A percentile compares a stretch with the other conserved stretches of the same genome.
These are phyloP conservation scores for Ophiognomonia clavigignenti-juglandacearum DNA, from an alignment of 2,329 filamentous ascomycete species.

Conservation along the genomic window DNA sequence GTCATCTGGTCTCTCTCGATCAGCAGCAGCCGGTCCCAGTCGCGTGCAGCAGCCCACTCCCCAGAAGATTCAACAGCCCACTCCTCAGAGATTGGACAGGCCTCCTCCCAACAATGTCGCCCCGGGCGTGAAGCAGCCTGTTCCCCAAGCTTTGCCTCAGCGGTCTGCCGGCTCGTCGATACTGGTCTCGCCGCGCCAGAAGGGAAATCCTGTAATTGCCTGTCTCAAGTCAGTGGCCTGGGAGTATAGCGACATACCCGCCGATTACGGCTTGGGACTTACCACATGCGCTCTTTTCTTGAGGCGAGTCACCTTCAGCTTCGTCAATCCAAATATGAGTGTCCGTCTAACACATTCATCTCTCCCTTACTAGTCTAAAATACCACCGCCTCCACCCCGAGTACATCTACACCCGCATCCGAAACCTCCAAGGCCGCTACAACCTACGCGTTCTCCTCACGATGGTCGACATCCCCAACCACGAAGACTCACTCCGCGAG, in stretches of 20 bases:
- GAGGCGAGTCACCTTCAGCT: slow-evolving; percentile 44
- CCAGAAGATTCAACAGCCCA: slow-evolving; percentile 42
- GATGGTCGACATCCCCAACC: slow-evolving; percentile 93
- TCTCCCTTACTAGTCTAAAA: slow-evolving; percentile 69
- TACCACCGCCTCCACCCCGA: slow-evolving; percentile 97
- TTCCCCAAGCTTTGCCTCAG: slow-evolving; percentile 75
- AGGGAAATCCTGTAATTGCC: slow-evolving; percentile 88
- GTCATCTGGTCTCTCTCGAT: slow-evolving; percentile 38
- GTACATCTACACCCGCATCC: slow-evolving; percentile 93
- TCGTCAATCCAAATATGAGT: no score
- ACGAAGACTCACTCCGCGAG: slow-evolving; percentile 84
- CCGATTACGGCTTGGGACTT: slow-evolving; percentile 82
- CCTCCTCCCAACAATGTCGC: slow-evolving; percentile 31
- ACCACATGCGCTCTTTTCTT: slow-evolving; percentile 92
- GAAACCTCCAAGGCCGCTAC: slow-evolving; percentile 78
- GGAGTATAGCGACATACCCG: slow-evolving; percentile 96
- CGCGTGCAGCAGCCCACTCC: slow-evolving; percentile 35
- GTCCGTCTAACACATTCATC: no score
- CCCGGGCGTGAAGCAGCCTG: slow-evolving; percentile 74
- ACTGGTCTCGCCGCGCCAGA: slow-evolving; percentile 85
- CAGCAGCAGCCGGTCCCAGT: slow-evolving; percentile 18
- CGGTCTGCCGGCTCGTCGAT: slow-evolving; percentile 67
- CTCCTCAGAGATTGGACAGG: slow-evolving; percentile 52
- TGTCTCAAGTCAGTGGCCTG: slow-evolving; percentile 78
- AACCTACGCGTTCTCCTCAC: slow-evolving; percentile 79